phyloP scores from a whole-genome alignment of 257 asterid genomes.

The Scutellaria barbata region DNA sequence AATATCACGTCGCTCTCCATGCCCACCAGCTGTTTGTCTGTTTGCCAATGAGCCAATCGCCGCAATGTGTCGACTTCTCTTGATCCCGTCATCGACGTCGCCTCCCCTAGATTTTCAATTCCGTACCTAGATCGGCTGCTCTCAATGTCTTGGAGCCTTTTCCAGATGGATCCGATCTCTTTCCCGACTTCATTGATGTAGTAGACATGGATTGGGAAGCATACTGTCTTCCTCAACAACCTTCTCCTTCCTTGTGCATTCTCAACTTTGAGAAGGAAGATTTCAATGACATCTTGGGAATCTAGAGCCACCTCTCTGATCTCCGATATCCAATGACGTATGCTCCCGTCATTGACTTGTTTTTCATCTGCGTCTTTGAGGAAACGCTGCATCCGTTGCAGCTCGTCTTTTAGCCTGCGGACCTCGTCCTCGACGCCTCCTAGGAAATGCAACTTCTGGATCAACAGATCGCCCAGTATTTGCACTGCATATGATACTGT shows the following conservation, averaged over 20 bases:
- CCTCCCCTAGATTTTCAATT: background rate
- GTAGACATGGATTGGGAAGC: background rate
- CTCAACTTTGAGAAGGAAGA: background rate
- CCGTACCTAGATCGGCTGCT: background rate
- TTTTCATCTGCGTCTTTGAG: background rate
- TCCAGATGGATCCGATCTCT: background rate
- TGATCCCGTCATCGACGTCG: background rate
- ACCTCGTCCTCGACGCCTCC: background rate
- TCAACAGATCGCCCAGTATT: background rate
- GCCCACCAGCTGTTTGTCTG: conserved; percentile 6
- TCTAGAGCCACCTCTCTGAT: conserved; percentile 15
- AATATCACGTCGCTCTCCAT: background rate
- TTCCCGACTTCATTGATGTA: background rate
- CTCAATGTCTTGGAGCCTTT: background rate
- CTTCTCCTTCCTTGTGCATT: background rate
- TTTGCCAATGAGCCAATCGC: background rate
- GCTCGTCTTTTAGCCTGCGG: background rate
- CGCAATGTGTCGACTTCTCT: background rate
- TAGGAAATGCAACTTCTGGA: background rate
- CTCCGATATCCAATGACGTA: conserved; percentile 10
- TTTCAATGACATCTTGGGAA: conserved; percentile 1
- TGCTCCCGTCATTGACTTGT: background rate
- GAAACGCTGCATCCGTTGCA: conserved; percentile 8
- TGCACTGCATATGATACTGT: background rate
- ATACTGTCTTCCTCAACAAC: too few species aligned